These are phyloP conservation scores for Candida jianshihensis DNA, from an alignment of 805 yeast species.

Conservation along the genomic window DNA sequence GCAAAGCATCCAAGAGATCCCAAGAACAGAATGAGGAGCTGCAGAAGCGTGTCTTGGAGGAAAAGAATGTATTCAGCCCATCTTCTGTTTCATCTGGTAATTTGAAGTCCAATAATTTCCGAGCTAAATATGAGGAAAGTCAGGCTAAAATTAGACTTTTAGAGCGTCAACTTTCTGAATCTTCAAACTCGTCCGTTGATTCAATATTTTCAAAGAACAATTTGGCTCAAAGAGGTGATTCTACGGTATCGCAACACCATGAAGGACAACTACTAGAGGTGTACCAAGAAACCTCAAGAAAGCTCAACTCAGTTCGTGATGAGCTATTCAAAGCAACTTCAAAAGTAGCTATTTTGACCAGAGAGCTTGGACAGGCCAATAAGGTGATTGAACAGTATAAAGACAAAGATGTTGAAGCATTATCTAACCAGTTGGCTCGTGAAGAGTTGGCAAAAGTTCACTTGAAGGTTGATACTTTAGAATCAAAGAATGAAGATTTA, in stretches of 20 bases:
- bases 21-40: slow-evolving; percentile 40
- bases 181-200: slow-evolving; percentile 4
- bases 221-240: neutral
- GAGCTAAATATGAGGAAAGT: slow-evolving; percentile 39
- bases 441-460: slow-evolving; percentile 41
- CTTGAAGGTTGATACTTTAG: slow-evolving; percentile 50
- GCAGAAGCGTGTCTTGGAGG: slow-evolving; percentile 30
- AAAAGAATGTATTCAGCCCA: slow-evolving; percentile 15
- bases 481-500: slow-evolving; percentile 50
- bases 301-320: slow-evolving; percentile 36
- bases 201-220: neutral
- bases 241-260: slow-evolving; percentile 13
- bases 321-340: slow-evolving; percentile 35
- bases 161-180: slow-evolving; percentile 28
- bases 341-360: slow-evolving; percentile 35
- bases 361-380: slow-evolving; percentile 34
- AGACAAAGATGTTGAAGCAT: slow-evolving; percentile 8
- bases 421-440: slow-evolving; percentile 21
- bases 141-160: slow-evolving; percentile 36
- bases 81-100: slow-evolving; percentile 14
- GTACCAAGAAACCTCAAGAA: slow-evolving; percentile 42
- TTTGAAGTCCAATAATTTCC: slow-evolving; percentile 24
- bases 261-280: slow-evolving; percentile 41
- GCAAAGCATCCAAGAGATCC: slow-evolving; percentile 42
- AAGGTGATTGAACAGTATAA: slow-evolving; percentile 5